Percentiles rank a stretch among this genome's conserved stretches.
Conservation (phyloP, 305 asterid species). For the Vinca major region DNA sequence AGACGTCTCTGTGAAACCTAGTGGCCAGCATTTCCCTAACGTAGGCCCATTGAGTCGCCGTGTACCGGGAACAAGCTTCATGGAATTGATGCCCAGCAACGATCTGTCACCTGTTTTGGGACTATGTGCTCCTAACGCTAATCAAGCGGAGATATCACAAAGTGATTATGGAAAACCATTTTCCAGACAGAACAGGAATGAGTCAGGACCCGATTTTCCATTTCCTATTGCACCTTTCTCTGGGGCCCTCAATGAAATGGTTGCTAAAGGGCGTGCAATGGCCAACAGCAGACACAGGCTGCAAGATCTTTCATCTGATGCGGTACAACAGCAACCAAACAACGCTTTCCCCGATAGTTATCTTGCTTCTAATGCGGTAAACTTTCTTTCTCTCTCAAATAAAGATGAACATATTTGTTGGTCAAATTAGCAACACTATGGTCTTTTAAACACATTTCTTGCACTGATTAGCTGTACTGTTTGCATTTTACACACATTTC, state of each 20-base stretch:
- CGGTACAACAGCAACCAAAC: constrained; percentile 22
- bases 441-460: neutral
- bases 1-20: constrained; percentile 14
- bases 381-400: constrained; percentile 16
- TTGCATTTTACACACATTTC: neutral
- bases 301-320: constrained; percentile 21
- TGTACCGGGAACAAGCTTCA: constrained; percentile 30
- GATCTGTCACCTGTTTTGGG: constrained; percentile 64
- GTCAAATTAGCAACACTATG: too few relatives aligned
- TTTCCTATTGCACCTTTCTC: constrained; percentile 19
- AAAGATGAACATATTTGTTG: too few relatives aligned
- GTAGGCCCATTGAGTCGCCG: constrained; percentile 24
- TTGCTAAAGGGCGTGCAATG: constrained; percentile 13
- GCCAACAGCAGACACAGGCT: constrained; percentile 20
- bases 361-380: constrained; percentile 30
- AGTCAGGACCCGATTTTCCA: constrained; percentile 23
- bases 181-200: constrained; percentile 20
- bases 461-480: neutral
- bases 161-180: constrained; percentile 21
- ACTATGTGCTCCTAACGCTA: constrained; percentile 87
- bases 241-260: constrained; percentile 21
- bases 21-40: constrained; percentile 17
- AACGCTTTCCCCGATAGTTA: constrained; percentile 19
- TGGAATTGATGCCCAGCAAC: constrained; percentile 29
- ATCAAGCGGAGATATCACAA: constrained; percentile 36